Evolutionary conservation across 2,329 filamentous ascomycete species (phyloP), one percentile per base, ranked within the genome.

Genomic region (Lachnum nothofagi): DNA sequence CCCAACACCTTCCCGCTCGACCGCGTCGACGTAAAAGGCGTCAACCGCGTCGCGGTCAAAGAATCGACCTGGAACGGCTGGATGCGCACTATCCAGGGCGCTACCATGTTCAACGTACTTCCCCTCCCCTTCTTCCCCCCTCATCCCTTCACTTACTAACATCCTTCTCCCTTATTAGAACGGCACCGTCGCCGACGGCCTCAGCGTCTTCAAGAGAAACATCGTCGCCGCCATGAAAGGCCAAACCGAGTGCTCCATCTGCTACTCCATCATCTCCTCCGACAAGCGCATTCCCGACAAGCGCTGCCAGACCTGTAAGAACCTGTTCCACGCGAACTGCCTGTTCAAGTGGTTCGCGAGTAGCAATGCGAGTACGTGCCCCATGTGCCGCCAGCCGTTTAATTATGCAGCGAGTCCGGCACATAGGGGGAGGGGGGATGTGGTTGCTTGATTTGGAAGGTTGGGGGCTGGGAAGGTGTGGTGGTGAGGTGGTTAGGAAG

Each of bases 301-400:
- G 76, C 77, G 81, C 46, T 98, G 93, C 67, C 76, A 79, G 40
- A 97, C 91, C 1, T 98, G 93, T 76, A 91, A 90, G 74, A 91
- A 98, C 69, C 73, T 87, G 45, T 98, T 97, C 74, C 93, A 98
- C 69, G 79, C 85, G 1, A 80, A 80, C 2, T 98, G 93, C 70
- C 70, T 98, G 69, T 95, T 89, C 73, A 91, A 91, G 70, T 98
- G 93, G 93, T 97, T 98, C 74, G 87, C 88, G 75, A 91, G 79
- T 60, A 95, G 90, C 66, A 94, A 88, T 68, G 85, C 88, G 63
- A 93, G 87, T 62, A 91, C 86, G 42, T 98, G 93, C 68, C 93
- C 93, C 41, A 73, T 98, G 56, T 98, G 93, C 70, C 78, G 93
- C 60, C 95, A 94, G 66, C 84, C 86, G 19, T 96, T 96, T 66